phyloP scores from a whole-genome alignment of 2,329 filamentous ascomycete species.

The Cryoendolithus antarcticus region DNA sequence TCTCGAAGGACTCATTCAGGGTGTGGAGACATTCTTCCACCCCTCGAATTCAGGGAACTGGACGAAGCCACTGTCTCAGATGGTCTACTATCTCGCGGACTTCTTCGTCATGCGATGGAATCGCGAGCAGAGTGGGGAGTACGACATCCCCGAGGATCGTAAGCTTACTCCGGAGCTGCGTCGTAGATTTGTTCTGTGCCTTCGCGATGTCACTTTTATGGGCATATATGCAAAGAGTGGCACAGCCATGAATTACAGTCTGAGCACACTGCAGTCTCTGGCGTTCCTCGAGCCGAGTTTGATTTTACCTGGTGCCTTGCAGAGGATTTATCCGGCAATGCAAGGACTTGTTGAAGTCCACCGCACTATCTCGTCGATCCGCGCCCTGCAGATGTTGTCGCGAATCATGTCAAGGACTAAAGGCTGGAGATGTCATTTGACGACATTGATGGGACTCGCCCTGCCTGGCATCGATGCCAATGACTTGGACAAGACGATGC shows the following conservation, averaged over 20 bases:
- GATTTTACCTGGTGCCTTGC: constrained; percentile 82
- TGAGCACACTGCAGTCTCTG: constrained; percentile 78
- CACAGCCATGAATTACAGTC: constrained; percentile 81
- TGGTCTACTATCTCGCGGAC: constrained; percentile 85
- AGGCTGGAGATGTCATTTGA: constrained; percentile 93
- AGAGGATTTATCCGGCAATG: constrained; percentile 92
- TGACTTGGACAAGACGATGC: constrained; percentile 89
- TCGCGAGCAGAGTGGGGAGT: constrained; percentile 80
- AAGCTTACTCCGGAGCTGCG: constrained; percentile 68
- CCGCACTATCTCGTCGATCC: constrained; percentile 83
- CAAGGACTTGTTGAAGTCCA: constrained; percentile 96
- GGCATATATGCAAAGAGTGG: constrained; percentile 93
- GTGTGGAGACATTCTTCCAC: constrained; percentile 96
- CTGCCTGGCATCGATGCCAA: constrained; percentile 96
- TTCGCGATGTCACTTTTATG: constrained; percentile 94
- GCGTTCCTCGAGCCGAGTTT: constrained; percentile 84
- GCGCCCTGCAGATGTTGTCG: constrained; percentile 82
- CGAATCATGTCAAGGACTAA: constrained; percentile 85
- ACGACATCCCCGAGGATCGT: constrained; percentile 70
- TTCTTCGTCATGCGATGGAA: constrained; percentile 98
- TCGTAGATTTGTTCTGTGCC: constrained; percentile 73
- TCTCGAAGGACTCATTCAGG: constrained; percentile 83
- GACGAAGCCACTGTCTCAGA: constrained; percentile 80
- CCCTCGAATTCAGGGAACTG: constrained; percentile 89
- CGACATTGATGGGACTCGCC: constrained; percentile 80